Percentiles rank a stretch among this genome's conserved stretches.
Conservation (phyloP, 106 monocot species). For the Alisma plantagoaquatica region DNA sequence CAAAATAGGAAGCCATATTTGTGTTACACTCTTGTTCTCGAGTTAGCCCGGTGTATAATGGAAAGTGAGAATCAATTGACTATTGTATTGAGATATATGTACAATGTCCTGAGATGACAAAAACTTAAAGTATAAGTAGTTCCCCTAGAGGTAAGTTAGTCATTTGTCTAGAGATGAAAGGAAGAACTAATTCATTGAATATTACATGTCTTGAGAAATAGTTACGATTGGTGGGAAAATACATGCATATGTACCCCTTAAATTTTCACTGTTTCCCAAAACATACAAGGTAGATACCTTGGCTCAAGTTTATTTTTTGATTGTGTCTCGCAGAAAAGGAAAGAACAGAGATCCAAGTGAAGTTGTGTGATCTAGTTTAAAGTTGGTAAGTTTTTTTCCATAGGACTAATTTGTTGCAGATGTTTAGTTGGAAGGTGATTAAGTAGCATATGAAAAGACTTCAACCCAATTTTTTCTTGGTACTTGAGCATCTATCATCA, state of each 20-base stretch:
- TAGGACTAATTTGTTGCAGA: neutral
- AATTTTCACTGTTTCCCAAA: neutral
- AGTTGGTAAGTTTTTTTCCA: neutral
- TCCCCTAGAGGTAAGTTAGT: neutral
- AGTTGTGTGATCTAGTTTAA: neutral
- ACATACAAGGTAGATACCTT: neutral
- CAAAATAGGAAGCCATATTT: too few species aligned
- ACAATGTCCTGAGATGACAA: neutral
- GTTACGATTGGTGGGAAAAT: neutral
- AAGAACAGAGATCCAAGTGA: constrained; percentile 1
- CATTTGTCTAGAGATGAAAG: too few species aligned
- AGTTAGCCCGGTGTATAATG: neutral
- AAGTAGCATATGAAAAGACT: neutral
- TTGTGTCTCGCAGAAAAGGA: neutral
- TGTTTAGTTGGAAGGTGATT: neutral
- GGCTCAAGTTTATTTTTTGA: neutral
- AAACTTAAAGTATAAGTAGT: neutral
- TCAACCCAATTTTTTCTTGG: constrained; percentile 5
- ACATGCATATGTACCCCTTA: neutral
- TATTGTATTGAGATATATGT: neutral
- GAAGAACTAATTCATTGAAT: neutral
- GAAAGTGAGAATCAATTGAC: neutral
- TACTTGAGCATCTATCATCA: neutral
- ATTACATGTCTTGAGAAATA: neutral
- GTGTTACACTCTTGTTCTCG: too few species aligned